Conservation (phyloP, 352 stramenopile genomes). For the Phytophthora cryptogea region DNA sequence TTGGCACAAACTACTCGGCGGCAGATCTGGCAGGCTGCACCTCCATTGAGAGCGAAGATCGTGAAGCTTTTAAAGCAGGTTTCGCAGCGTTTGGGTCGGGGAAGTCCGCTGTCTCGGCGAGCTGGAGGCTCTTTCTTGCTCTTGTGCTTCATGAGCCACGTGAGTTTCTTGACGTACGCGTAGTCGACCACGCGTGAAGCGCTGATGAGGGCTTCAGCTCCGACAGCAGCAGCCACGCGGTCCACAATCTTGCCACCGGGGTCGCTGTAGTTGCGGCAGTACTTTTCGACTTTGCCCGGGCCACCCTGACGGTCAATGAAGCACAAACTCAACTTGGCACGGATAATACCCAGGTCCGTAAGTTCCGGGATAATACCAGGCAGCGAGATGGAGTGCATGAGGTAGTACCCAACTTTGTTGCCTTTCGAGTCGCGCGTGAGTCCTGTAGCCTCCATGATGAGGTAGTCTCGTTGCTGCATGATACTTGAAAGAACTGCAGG, state of each 20-base stretch:
- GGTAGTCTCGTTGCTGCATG: conserved; percentile 45
- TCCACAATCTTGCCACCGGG: conserved; percentile 32
- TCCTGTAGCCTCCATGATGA: conserved; percentile 33
- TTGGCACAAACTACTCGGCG: conserved; percentile 44
- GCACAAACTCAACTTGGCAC: conserved; percentile 45
- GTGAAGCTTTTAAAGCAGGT: conserved; percentile 21
- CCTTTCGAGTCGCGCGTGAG: conserved; percentile 28
- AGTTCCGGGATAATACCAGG: conserved; percentile 24
- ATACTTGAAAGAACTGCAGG: conserved; percentile 26
- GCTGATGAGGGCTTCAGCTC: conserved; percentile 28
- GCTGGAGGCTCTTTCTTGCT: conserved; percentile 3
- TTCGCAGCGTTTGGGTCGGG: conserved; percentile 32
- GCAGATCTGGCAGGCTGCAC: conserved; percentile 49
- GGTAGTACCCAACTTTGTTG: conserved; percentile 35
- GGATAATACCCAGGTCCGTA: conserved; percentile 43
- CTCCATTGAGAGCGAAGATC: conserved; percentile 20
- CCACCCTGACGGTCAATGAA: conserved; percentile 38
- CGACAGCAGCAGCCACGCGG: conserved; percentile 24
- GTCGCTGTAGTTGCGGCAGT: conserved; percentile 42
- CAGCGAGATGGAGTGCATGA: conserved; percentile 48
- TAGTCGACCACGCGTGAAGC: conserved; percentile 42
- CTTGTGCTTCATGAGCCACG: conserved; percentile 42
- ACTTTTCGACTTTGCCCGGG: conserved; percentile 40
- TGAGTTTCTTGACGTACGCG: conserved; percentile 51
- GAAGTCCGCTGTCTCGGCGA: conserved; percentile 7